Percentiles rank a stretch among this genome's conserved stretches.
phyloP scores from a whole-genome alignment of 345 rosid species.

The Gossypium longicalyx region DNA sequence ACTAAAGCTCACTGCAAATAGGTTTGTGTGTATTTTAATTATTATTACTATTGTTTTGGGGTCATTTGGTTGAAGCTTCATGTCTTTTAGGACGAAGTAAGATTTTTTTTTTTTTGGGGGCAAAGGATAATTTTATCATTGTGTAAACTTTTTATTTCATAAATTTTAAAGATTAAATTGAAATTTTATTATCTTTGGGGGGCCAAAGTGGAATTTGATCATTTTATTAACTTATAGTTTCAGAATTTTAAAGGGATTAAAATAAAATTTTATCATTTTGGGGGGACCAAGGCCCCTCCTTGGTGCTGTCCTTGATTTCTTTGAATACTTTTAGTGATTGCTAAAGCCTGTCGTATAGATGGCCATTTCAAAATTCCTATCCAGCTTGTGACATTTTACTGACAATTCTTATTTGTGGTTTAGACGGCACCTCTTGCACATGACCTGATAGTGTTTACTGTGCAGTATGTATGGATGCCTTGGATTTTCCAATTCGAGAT shows the following conservation, averaged over 20 bases:
- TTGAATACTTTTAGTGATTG: not conserved
- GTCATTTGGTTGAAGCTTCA: not conserved
- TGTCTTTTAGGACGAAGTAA: no score
- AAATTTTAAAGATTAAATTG: no score
- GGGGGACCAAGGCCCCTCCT: no score
- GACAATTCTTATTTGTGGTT: not conserved
- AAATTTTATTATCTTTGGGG: no score
- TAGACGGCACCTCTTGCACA: constrained; percentile 9
- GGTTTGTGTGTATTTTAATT: constrained; percentile 35
- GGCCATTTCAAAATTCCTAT: not conserved
- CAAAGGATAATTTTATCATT: no score
- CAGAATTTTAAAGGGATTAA: no score
- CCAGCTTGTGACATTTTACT: not conserved
- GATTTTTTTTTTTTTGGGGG: no score
- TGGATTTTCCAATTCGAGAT: constrained; percentile 96
- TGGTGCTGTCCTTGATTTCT: not conserved
- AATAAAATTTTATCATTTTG: no score
- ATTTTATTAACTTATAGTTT: no score
- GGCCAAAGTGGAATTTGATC: no score
- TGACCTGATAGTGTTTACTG: constrained; percentile 11
- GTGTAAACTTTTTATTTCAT: no score
- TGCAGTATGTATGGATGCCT: constrained; percentile 99
- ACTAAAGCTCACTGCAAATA: constrained; percentile 92
- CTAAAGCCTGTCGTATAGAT: not conserved
- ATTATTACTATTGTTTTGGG: not conserved